Evolutionary conservation across 805 yeast genomes (phyloP).

Genomic region (Myxozyma melibiosi): DNA sequence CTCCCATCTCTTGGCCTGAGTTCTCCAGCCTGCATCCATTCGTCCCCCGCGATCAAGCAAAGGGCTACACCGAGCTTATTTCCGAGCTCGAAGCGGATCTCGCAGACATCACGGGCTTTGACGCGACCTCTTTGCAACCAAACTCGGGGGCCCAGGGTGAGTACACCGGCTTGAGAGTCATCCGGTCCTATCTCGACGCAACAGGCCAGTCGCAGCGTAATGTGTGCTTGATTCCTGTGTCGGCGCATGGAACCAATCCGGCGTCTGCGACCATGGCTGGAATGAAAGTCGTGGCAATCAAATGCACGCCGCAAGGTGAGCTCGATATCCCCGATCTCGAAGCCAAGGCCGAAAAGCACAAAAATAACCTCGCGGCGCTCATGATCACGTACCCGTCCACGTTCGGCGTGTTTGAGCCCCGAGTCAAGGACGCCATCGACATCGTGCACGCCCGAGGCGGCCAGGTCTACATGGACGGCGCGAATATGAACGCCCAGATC

Average conservation of each 20-base stretch:
- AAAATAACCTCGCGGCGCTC: constrained; percentile 75
- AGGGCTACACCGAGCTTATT: constrained; percentile 78
- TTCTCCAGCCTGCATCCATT: constrained; percentile 89
- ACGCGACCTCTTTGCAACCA: constrained; percentile 89
- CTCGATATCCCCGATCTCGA: constrained; percentile 77
- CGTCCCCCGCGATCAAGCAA: constrained; percentile 85
- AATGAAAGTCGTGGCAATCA: constrained; percentile 87
- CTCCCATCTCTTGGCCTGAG: constrained; percentile 92
- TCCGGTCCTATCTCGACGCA: constrained; percentile 71
- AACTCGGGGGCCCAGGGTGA: constrained; percentile 99
- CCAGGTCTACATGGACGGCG: constrained; percentile 96
- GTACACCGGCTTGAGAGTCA: constrained; percentile 88
- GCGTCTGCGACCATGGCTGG: constrained; percentile 99
- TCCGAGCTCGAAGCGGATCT: constrained; percentile 78
- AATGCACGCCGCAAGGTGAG: constrained; percentile 83
- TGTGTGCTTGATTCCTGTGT: constrained; percentile 90
- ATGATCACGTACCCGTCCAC: constrained; percentile 99
- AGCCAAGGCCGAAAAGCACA: constrained; percentile 69
- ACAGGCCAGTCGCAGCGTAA: constrained; percentile 74
- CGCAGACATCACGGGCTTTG: constrained; percentile 90
- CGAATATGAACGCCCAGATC: constrained; percentile 99
- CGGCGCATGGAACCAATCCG: constrained; percentile 98
- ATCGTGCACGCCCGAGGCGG: constrained; percentile 86
- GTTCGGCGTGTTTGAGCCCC: constrained; percentile 93
- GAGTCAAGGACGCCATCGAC: constrained; percentile 81